phyloP scores from a whole-genome alignment of 441 rosid species.

The Erodium chrysanthum region DNA sequence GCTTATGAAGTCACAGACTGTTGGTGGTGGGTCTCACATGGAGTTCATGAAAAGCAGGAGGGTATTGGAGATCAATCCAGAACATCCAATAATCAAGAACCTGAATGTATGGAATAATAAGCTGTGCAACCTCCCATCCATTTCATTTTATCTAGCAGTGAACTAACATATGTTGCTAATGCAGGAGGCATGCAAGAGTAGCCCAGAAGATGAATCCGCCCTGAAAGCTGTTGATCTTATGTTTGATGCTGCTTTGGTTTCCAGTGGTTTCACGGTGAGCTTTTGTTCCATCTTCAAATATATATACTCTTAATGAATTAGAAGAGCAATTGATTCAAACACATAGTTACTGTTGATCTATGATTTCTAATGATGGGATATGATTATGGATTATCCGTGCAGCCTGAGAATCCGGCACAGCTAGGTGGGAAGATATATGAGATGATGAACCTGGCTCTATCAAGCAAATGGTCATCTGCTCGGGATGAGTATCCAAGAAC shows the following conservation, averaged over 20 bases:
- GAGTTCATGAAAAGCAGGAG: conserved; percentile 93
- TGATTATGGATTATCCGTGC: conserved; percentile 12
- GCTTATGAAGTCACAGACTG: conserved; percentile 88
- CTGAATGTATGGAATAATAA: conserved; percentile 45
- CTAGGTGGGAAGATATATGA: conserved; percentile 87
- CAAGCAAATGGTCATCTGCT: conserved; percentile 58
- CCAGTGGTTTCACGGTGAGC: conserved; percentile 91
- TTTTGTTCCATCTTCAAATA: not conserved
- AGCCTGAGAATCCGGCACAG: conserved; percentile 96
- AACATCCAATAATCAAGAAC: conserved; percentile 81
- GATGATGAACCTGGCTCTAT: conserved; percentile 97
- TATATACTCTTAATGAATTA: no score
- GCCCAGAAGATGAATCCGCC: conserved; percentile 66
- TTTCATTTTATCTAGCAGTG: not conserved
- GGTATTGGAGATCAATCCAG: conserved; percentile 82
- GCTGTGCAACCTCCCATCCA: not conserved
- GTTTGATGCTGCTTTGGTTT: conserved; percentile 75
- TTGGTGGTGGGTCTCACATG: conserved; percentile 85
- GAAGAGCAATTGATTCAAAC: no score
- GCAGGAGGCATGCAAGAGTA: conserved; percentile 89
- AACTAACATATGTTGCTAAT: no score
- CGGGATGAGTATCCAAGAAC: not conserved
- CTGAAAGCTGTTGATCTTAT: conserved; percentile 81
- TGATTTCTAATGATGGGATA: no score
- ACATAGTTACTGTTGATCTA: no score